Percentiles rank a stretch among this genome's conserved stretches.
Conservation (phyloP, 345 rosid genomes). For the Psidium guajava region DNA sequence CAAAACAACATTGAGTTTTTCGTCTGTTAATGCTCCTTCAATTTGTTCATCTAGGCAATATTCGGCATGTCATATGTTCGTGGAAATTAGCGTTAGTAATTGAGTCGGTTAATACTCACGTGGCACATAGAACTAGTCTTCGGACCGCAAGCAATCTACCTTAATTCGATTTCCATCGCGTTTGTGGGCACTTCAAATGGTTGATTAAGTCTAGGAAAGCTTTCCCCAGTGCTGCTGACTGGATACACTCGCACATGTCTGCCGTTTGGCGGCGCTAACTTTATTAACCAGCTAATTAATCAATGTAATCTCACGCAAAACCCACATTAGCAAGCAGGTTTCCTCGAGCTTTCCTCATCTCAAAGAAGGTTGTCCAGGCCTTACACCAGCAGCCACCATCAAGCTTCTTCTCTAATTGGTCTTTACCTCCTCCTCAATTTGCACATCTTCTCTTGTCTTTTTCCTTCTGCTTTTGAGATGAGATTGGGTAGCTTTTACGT, state of each 20-base stretch:
- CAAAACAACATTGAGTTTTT: not conserved
- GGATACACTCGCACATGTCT: not conserved
- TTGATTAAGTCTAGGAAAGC: not conserved
- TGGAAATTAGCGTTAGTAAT: not conserved
- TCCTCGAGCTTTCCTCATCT: not conserved
- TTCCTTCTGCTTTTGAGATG: not conserved
- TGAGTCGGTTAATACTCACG: not conserved
- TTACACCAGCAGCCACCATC: not conserved
- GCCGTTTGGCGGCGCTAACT: not conserved
- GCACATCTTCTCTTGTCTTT: not conserved
- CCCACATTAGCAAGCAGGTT: not conserved
- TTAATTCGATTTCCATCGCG: not conserved
- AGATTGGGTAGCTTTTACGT: not conserved
- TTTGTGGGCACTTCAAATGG: not conserved
- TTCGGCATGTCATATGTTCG: not conserved
- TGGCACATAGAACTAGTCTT: not conserved
- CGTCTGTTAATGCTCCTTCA: not conserved
- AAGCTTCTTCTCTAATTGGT: not conserved
- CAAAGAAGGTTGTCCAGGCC: not conserved
- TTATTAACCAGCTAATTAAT: not conserved
- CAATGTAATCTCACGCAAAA: not conserved
- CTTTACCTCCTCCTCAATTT: not conserved
- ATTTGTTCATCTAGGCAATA: not conserved
- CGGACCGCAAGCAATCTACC: too few species aligned
- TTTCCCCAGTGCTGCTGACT: not conserved